Percentiles rank a stretch among this genome's conserved stretches.
Conservation (phyloP, 306 rosid genomes). For the Quercus engelmannii region DNA sequence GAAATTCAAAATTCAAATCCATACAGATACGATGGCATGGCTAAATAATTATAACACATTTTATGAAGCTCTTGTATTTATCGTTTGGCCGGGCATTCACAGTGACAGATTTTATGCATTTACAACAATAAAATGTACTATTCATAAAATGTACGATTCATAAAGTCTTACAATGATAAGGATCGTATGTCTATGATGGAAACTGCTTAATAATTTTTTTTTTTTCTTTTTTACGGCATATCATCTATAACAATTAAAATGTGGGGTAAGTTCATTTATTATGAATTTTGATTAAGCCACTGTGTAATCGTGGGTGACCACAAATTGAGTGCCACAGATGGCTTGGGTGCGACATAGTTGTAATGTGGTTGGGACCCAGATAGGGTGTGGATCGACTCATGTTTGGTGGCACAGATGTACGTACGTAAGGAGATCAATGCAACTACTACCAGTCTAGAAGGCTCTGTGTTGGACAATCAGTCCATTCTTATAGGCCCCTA, state of each 20-base stretch:
- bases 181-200: background rate
- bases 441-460: constrained; percentile 25
- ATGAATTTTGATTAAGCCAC: constrained; percentile 18
- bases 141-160: no score
- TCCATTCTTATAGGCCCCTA: constrained; percentile 4
- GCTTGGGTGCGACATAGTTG: constrained; percentile 17
- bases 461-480: constrained; percentile 11
- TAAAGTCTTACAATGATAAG: no score
- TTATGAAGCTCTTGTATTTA: no score
- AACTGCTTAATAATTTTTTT: background rate
- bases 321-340: constrained; percentile 15
- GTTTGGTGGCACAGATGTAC: constrained; percentile 26
- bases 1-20: no score
- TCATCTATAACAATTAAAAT: constrained; percentile 6
- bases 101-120: no score
- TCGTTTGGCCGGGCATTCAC: no score
- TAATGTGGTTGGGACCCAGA: constrained; percentile 26
- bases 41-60: no score
- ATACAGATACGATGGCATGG: no score
- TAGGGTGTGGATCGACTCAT: constrained; percentile 4
- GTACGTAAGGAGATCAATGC: constrained; percentile 13
- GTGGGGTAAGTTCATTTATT: constrained; percentile 49
- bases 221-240: background rate
- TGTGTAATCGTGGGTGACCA: constrained; percentile 32
- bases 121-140: no score